These are phyloP conservation scores for Alternaria brassicae DNA, from an alignment of 2,329 filamentous ascomycete species.

Conservation along the genomic window DNA sequence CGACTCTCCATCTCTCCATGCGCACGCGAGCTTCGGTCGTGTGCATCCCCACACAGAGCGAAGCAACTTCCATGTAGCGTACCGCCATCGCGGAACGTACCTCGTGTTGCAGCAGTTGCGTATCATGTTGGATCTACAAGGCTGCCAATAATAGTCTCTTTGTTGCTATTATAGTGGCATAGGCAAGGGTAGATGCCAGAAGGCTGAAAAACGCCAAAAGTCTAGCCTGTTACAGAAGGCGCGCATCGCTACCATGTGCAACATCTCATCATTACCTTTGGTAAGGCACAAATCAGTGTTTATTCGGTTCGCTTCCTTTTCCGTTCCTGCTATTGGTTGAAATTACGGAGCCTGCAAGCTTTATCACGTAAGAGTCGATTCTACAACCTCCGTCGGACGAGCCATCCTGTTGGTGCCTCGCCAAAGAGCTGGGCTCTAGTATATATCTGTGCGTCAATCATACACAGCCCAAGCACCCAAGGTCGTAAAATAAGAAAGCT, in stretches of 20 bases:
- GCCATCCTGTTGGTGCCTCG: not conserved
- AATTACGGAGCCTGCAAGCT: not conserved
- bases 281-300: not conserved
- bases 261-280: not conserved
- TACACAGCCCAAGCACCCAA: not conserved
- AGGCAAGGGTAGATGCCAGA: not conserved
- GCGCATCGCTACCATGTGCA: not conserved
- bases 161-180: slow-evolving; percentile 1
- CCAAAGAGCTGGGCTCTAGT: not conserved
- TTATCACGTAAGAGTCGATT: not conserved
- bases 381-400: not conserved
- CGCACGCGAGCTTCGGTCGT: not conserved
- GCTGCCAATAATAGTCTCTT: slow-evolving; percentile 2
- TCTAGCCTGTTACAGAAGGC: not conserved
- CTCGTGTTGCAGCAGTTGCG: not conserved
- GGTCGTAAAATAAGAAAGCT: not conserved
- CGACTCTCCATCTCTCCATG: no score
- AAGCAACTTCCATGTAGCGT: not conserved
- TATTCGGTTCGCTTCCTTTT: not conserved
- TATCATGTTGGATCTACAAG: not conserved
- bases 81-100: not conserved
- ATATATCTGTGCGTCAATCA: not conserved
- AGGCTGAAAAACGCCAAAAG: not conserved
- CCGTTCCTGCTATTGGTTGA: not conserved
- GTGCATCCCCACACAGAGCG: not conserved